phyloP scores from a whole-genome alignment of 2,329 filamentous ascomycete genomes.

The Moelleriella libera region DNA sequence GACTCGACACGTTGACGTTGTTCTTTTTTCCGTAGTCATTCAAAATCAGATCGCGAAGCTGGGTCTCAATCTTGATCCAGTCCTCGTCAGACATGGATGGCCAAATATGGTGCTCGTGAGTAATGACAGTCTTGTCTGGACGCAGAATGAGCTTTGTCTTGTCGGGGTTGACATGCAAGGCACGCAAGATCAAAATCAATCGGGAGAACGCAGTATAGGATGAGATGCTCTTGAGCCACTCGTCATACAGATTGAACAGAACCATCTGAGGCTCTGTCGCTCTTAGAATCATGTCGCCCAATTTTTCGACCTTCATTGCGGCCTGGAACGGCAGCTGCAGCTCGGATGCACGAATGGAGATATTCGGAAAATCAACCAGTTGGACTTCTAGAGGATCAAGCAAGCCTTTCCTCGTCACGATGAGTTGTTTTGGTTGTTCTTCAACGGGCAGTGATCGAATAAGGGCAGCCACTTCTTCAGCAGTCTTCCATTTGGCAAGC shows the following conservation, averaged over 20 bases:
- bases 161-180: slow-evolving; percentile 93
- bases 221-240: slow-evolving; percentile 97
- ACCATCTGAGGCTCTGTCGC: slow-evolving; percentile 99
- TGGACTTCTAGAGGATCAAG: slow-evolving; percentile 95
- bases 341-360: slow-evolving; percentile 94
- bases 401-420: slow-evolving; percentile 93
- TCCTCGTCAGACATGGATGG: slow-evolving; percentile 86
- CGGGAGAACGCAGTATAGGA: slow-evolving; percentile 98
- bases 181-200: slow-evolving; percentile 82
- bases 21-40: slow-evolving; percentile 99
- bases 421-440: slow-evolving; percentile 97
- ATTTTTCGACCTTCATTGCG: slow-evolving; percentile 98
- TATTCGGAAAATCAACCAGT: slow-evolving; percentile 95
- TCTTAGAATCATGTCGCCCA: slow-evolving; percentile 96
- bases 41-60: slow-evolving; percentile 85
- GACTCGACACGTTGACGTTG: slow-evolving; percentile 94
- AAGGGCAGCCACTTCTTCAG: slow-evolving; percentile 95
- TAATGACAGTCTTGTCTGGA: slow-evolving; percentile 96
- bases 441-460: slow-evolving; percentile 93
- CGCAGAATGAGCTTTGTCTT: slow-evolving; percentile 93
- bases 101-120: slow-evolving; percentile 98
- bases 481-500: slow-evolving; percentile 98
- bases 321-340: slow-evolving; percentile 96
- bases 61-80: slow-evolving; percentile 99
- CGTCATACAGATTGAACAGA: slow-evolving; percentile 95